These are phyloP conservation scores for Lagenaria siceraria DNA, from an alignment of 306 rosid species.

Conservation along the genomic window DNA sequence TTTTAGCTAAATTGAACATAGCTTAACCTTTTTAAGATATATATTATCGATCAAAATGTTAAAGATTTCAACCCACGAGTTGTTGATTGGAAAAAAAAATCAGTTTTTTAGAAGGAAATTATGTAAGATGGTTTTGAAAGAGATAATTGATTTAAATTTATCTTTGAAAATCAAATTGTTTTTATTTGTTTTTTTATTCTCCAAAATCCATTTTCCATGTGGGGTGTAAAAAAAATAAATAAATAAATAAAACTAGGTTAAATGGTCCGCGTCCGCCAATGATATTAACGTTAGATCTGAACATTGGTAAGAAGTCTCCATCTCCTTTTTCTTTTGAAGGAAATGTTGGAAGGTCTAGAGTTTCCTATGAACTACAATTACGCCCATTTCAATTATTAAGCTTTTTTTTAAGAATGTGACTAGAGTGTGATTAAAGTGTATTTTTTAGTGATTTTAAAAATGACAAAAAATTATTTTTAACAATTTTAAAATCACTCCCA, in stretches of 20 bases:
- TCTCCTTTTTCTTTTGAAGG: neutral
- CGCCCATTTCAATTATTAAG: neutral
- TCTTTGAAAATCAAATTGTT: too few relatives aligned
- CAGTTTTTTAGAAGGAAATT: too few relatives aligned
- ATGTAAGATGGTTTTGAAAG: neutral
- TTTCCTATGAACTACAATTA: neutral
- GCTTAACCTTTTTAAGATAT: too few relatives aligned
- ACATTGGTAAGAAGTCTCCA: conserved; percentile 13
- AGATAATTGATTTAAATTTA: neutral
- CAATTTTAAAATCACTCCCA: too few relatives aligned
- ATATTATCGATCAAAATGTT: too few relatives aligned
- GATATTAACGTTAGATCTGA: conserved; percentile 20
- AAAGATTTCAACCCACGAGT: too few relatives aligned
- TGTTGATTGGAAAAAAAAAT: too few relatives aligned
- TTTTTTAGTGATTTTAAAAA: too few relatives aligned
- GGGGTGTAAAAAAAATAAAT: too few relatives aligned
- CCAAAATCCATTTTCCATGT: neutral
- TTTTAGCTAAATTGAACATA: neutral
- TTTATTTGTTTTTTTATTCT: neutral
- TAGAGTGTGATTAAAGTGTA: too few relatives aligned
- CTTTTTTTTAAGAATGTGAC: too few relatives aligned
- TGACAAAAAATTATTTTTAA: too few relatives aligned
- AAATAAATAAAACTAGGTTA: neutral
- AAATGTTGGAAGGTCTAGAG: neutral
- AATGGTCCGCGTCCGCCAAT: neutral